Base-by-base conservation (phyloP, 768 basidiomycete genomes). In the Tubosaeta sp. region DNA sequence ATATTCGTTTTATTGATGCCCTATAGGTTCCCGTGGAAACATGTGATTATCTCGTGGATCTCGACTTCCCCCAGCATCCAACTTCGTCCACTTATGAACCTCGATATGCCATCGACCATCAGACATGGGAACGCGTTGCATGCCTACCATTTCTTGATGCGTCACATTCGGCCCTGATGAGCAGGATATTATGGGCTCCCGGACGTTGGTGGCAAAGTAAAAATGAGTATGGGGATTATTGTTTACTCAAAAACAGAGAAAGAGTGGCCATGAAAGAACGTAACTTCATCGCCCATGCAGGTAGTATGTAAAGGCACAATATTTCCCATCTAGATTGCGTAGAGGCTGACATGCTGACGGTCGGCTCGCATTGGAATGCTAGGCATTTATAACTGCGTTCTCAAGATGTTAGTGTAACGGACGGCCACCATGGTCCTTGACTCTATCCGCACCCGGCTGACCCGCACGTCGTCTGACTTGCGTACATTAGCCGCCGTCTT, bases 1-100 rank as follows among this genome's bases (percentile, higher is more conserved):
- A 53, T 48, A 39, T 35, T 44, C 12, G 40, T 49, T 49, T 32
- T 31, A 52, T 53, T 44, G 51, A 27, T 30, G 13, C 38, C 39
- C 49, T 50, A 21, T 22, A 88, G 95, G 85, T 90, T 29, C 74
- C 85, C 22, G 70, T 83, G 19, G 71, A 79, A 19, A 73, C 79
- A 35, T 99, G 96, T 65, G 87, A 91, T 67, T 97, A 95, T 69
- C 74, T 99, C 52, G 75, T 99, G 55, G 93, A 97, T 67, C 79
- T 91, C 38, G 88, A 94, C 70, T 91, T 90, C 65, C 93, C 94
- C 1, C 68, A 71, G 1, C 82, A 88, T 55, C 80, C 87, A 2
- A 63, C 69, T 11, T 66, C 63, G 32, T 80, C 83, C 13, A 29
- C 57, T 5, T 69, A 80, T 41, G 94, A 96, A 63, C 92, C 90